Base-by-base conservation (phyloP, 768 basidiomycete genomes). In the Boletus sp. region DNA sequence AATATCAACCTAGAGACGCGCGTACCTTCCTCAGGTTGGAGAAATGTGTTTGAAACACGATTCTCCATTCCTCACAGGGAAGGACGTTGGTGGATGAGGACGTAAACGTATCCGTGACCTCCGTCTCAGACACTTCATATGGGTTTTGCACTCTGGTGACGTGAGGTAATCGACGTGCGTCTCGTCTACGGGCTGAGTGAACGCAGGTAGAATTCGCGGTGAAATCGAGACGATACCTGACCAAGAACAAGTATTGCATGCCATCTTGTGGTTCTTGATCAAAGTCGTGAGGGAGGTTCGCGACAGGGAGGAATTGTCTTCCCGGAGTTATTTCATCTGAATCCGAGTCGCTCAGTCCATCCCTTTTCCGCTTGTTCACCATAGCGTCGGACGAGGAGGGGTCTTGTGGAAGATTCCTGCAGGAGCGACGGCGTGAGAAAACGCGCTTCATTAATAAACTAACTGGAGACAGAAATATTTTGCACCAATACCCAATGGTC, bases 221-320 rank as follows among this genome's bases (percentile, higher is more conserved):
- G 23, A 44, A 45, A 15, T 38, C 27, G 17, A 42, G 46, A 47
- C 60, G 74, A 48, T 65, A 90, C 90, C 90, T 80, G 40, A 92
- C 90, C 47, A 82, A 82, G 70, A 92, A 91, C 40, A 93, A 76
- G 67, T 93, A 92, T 62, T 92, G 79, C 78, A 87, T 60, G 3
- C 90, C 90, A 70, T 92, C 85, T 62, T 70, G 68, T 0, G 90
- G 89, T 46, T 78, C 79, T 25, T 75, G 81, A 58, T 82, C 72
- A 65, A 87, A 93, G 64, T 86, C 77, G 19, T 72, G 65, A n/a
- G 89, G 87, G 47, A 93, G 78, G 62, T 84, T 79, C 19, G 90
- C 90, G n/a, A 93, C 87, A 17, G 90, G 90, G 4, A 93, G 76
- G 25, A 81, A 87, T 70, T 90, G 89, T 58, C 73, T 82, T 40